A percentile compares a stretch with the other conserved stretches of the same genome.
Evolutionary conservation across 352 stramenopile genomes (phyloP).

Genomic region (Pythium coloratum): DNA sequence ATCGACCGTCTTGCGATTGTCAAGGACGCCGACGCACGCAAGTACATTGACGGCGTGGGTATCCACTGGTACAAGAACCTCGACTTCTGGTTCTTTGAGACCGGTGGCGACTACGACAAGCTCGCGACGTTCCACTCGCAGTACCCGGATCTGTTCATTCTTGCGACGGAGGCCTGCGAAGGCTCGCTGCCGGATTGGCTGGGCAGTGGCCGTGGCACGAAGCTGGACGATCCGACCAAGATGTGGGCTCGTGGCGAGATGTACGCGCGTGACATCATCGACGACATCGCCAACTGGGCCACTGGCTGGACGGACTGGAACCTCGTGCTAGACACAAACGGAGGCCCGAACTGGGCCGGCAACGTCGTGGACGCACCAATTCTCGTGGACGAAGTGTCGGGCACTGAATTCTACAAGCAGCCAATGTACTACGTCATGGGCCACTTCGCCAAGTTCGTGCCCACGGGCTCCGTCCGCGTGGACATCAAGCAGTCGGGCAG

Average conservation of each 20-base stretch:
- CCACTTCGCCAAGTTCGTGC: slow-evolving; percentile 75
- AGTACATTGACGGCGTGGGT: slow-evolving; percentile 80
- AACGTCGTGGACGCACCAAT: slow-evolving; percentile 75
- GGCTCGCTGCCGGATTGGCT: slow-evolving; percentile 54
- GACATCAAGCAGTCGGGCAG: slow-evolving; percentile 31
- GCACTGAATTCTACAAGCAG: slow-evolving; percentile 75
- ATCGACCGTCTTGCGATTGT: slow-evolving; percentile 46
- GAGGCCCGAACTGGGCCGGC: slow-evolving; percentile 69
- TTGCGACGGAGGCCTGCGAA: slow-evolving; percentile 79
- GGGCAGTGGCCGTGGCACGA: slow-evolving; percentile 52
- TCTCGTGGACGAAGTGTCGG: slow-evolving; percentile 53
- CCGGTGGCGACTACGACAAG: slow-evolving; percentile 45
- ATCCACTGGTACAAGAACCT: slow-evolving; percentile 87
- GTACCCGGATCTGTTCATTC: slow-evolving; percentile 73
- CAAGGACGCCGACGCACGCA: slow-evolving; percentile 43
- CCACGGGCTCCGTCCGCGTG: slow-evolving; percentile 47
- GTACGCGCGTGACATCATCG: slow-evolving; percentile 87
- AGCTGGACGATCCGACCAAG: slow-evolving; percentile 38
- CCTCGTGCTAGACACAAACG: slow-evolving; percentile 63
- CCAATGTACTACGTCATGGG: slow-evolving; percentile 83
- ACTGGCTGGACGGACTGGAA: slow-evolving; percentile 89
- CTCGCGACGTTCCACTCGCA: slow-evolving; percentile 50
- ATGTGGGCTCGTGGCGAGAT: slow-evolving; percentile 72
- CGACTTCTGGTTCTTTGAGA: slow-evolving; percentile 45
- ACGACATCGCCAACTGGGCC: slow-evolving; percentile 75